phyloP scores from a whole-genome alignment of 345 rosid genomes.

The Arabis hirsuta region DNA sequence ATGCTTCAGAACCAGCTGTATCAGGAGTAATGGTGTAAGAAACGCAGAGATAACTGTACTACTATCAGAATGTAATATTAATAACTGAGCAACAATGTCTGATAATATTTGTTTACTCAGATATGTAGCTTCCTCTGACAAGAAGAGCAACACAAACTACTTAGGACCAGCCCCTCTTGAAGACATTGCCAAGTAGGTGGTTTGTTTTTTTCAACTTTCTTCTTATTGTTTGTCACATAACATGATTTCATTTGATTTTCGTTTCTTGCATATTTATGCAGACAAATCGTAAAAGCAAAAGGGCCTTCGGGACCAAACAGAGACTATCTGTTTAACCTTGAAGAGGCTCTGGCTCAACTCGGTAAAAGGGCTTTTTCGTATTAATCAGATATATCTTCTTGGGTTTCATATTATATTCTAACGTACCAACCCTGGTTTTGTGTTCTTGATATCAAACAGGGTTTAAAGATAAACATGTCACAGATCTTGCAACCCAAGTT shows the following conservation, averaged over 20 bases:
- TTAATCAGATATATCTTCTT: not conserved
- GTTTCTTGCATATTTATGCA: conserved; percentile 28
- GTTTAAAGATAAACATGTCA: conserved; percentile 73
- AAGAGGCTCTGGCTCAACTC: conserved; percentile 63
- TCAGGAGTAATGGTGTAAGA: conserved; percentile 87
- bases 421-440: not conserved
- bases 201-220: not conserved
- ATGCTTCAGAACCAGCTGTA: conserved; percentile 67
- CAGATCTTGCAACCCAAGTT: conserved; percentile 71
- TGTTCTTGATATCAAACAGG: conserved; percentile 46
- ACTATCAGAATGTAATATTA: not conserved
- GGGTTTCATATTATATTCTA: conserved; percentile 3
- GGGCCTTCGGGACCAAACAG: conserved; percentile 98
- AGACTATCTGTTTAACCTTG: conserved; percentile 83
- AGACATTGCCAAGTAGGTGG: conserved; percentile 76
- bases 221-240: not conserved
- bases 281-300: conserved; percentile 72
- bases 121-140: conserved; percentile 82
- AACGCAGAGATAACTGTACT: conserved; percentile 2
- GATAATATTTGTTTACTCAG: conserved; percentile 46
- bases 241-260: not conserved
- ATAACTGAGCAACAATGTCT: conserved; percentile 1
- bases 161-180: conserved; percentile 81
- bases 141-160: conserved; percentile 68
- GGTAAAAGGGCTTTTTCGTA: conserved; percentile 42